Conservation (phyloP, 768 basidiomycete genomes). For the Mycena venus region DNA sequence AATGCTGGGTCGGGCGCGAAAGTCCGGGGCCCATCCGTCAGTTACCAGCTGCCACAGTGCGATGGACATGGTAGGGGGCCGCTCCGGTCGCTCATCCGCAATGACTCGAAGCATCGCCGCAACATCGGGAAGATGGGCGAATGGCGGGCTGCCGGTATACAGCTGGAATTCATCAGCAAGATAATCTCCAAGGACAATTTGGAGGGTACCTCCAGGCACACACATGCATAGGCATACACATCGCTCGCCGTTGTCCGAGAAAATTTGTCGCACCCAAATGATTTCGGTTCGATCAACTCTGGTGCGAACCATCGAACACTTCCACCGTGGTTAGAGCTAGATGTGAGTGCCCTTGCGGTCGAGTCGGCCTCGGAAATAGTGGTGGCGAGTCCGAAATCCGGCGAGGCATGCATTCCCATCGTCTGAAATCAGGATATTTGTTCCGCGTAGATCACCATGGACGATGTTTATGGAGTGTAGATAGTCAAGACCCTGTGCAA, state of each 20-base stretch:
- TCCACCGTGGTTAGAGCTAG: constrained; percentile 41
- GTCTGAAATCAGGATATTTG: constrained; percentile 47
- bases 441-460: constrained; percentile 37
- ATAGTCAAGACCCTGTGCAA: constrained; percentile 38
- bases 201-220: no score
- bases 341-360: constrained; percentile 30
- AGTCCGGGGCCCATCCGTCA: neutral
- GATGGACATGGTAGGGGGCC: neutral
- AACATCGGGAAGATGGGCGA: neutral
- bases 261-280: constrained; percentile 37
- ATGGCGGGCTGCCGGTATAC: neutral
- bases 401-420: constrained; percentile 44
- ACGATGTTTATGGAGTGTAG: constrained; percentile 36
- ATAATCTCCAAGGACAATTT: neutral
- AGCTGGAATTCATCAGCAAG: neutral
- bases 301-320: constrained; percentile 50
- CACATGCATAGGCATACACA: constrained; percentile 49
- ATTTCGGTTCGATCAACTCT: constrained; percentile 45
- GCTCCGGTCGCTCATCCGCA: neutral
- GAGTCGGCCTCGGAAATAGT: constrained; percentile 41
- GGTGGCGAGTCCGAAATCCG: constrained; percentile 49
- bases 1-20: neutral
- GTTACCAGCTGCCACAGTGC: neutral
- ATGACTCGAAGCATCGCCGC: neutral
- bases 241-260: constrained; percentile 43